A percentile compares a stretch with the other conserved stretches of the same genome.
phyloP scores from a whole-genome alignment of 306 rosid species.

The Medicago lupulina region DNA sequence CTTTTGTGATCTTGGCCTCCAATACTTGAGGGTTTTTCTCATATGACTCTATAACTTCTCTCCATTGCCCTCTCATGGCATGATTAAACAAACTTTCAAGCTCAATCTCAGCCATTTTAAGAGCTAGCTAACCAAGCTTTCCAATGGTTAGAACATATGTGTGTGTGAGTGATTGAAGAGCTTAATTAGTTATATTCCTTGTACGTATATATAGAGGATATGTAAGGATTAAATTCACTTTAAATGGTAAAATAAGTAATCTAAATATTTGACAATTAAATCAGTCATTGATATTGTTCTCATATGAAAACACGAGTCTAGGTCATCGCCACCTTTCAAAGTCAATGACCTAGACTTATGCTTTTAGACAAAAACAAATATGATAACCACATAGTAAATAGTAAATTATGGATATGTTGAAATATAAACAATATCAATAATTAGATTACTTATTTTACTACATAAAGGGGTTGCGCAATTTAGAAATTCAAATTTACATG shows the following conservation, averaged over 20 bases:
- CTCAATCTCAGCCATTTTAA: constrained; percentile 42
- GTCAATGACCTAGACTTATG: too few relatives aligned
- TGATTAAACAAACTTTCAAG: constrained; percentile 37
- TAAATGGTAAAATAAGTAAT: not conserved
- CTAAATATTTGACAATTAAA: not conserved
- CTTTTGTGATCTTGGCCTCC: constrained; percentile 49
- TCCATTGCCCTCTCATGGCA: constrained; percentile 49
- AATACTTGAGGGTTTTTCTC: constrained; percentile 27
- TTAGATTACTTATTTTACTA: not conserved
- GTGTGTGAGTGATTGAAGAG: not conserved
- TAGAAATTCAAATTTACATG: constrained; percentile 11
- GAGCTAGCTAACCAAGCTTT: not conserved
- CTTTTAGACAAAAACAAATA: too few relatives aligned
- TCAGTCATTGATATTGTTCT: too few relatives aligned
- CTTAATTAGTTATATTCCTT: not conserved
- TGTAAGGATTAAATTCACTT: not conserved
- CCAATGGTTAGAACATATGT: constrained; percentile 8
- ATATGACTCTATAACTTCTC: constrained; percentile 39
- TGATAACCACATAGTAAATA: too few relatives aligned
- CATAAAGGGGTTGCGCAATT: not conserved
- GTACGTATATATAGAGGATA: not conserved
- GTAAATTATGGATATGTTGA: too few relatives aligned
- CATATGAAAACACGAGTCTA: not conserved
- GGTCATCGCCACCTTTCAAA: too few relatives aligned
- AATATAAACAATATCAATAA: not conserved